Evolutionary conservation across 108 stramenopile genomes (phyloP).

Genomic region (Skeletonema marinoi): DNA sequence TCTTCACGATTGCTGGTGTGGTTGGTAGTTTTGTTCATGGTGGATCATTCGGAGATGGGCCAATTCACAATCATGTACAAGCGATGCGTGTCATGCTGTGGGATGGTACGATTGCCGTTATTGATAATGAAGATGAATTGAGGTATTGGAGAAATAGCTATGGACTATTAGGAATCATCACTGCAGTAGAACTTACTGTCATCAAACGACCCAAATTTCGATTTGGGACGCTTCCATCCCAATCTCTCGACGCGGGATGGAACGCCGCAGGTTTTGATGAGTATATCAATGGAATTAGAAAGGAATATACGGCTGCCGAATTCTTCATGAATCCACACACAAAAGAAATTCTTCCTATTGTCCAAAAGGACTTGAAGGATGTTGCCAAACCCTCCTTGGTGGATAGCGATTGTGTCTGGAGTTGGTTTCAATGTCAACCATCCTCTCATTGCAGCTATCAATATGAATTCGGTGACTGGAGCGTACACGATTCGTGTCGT

Average conservation of each 20-base stretch:
- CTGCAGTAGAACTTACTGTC: background rate
- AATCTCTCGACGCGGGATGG: background rate
- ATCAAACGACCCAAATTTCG: background rate
- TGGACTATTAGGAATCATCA: background rate
- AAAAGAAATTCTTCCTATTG: background rate
- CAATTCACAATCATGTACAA: background rate
- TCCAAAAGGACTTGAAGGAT: background rate
- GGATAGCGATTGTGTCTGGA: too few species aligned
- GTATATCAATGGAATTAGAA: background rate
- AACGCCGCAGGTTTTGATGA: background rate
- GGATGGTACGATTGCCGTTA: background rate
- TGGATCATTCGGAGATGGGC: background rate
- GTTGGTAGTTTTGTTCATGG: background rate
- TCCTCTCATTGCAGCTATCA: too few species aligned
- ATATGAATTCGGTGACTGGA: too few species aligned
- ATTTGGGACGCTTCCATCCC: background rate
- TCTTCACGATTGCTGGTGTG: background rate
- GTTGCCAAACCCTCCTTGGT: background rate
- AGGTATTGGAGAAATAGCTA: background rate
- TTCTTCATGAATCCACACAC: background rate
- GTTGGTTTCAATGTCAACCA: too few species aligned
- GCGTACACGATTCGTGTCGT: too few species aligned
- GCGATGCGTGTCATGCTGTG: background rate
- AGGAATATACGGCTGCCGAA: background rate
- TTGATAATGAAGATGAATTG: background rate